A percentile compares a stretch with the other conserved stretches of the same genome.
Conservation (phyloP, 1,284 basidiomycete species). For the Ceratobasidium sp. region DNA sequence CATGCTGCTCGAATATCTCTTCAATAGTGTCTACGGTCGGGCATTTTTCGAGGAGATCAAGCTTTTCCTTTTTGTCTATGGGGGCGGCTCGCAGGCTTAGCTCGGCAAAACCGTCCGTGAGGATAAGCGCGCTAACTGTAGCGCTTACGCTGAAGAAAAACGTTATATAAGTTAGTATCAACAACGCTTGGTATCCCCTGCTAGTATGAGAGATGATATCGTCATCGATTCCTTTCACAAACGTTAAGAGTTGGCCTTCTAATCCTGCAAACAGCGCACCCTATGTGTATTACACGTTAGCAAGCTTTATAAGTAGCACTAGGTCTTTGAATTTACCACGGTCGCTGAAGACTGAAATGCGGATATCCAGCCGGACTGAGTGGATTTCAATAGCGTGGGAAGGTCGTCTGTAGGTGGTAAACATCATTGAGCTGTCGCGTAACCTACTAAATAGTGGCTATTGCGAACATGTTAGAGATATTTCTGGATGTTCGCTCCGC, state of each 20-base stretch:
- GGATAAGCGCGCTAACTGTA: slow-evolving; percentile 7
- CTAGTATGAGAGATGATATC: neutral
- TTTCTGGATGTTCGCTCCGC: too few species aligned
- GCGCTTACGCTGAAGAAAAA: slow-evolving; percentile 15
- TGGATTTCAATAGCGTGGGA: neutral
- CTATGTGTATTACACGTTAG: neutral
- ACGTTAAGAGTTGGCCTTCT: neutral
- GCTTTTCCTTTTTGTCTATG: neutral
- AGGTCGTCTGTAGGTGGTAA: slow-evolving; percentile 2
- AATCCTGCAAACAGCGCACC: neutral
- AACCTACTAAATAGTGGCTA: neutral
- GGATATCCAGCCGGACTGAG: slow-evolving; percentile 4
- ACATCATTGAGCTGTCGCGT: neutral
- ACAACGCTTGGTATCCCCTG: neutral
- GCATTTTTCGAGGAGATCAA: neutral
- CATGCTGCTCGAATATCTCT: neutral
- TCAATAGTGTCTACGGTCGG: neutral
- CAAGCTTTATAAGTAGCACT: neutral
- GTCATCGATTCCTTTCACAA: neutral
- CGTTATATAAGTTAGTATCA: neutral
- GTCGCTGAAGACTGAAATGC: slow-evolving; percentile 11
- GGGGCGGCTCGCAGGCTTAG: slow-evolving; percentile 1
- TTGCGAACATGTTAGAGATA: neutral
- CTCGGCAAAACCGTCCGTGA: slow-evolving; percentile 7
- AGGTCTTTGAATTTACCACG: neutral